Evolutionary conservation across 1,139 yeast species (phyloP).

Genomic region (Suhomyces bolitotheri): DNA sequence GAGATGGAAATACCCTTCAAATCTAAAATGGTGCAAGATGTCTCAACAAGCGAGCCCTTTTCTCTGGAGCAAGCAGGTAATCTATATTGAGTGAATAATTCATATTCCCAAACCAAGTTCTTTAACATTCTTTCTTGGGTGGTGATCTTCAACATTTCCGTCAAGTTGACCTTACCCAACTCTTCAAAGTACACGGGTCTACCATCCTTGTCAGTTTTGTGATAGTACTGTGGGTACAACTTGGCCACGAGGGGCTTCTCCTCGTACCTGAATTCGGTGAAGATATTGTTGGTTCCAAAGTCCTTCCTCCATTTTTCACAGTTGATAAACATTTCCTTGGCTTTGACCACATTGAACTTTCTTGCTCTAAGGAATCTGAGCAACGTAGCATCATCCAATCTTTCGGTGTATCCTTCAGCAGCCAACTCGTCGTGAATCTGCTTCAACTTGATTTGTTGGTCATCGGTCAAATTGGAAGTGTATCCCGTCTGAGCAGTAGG

Average conservation of each 20-base stretch:
- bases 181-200: constrained; percentile 95
- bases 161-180: constrained; percentile 84
- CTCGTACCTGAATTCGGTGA: constrained; percentile 81
- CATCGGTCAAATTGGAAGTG: constrained; percentile 75
- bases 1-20: constrained; percentile 88
- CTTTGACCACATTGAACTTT: constrained; percentile 80
- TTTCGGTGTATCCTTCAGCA: constrained; percentile 65
- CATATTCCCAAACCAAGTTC: constrained; percentile 97
- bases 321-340: constrained; percentile 77
- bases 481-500: constrained; percentile 67
- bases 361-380: constrained; percentile 93
- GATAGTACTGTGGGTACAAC: constrained; percentile 94
- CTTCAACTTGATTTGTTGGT: constrained; percentile 61
- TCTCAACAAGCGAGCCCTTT: constrained; percentile 77
- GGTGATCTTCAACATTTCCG: constrained; percentile 90
- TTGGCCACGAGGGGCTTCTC: constrained; percentile 90
- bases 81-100: constrained; percentile 78
- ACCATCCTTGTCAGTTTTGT: constrained; percentile 95
- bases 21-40: constrained; percentile 94
- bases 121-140: constrained; percentile 94
- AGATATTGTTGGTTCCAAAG: constrained; percentile 82
- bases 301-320: constrained; percentile 93
- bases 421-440: constrained; percentile 59
- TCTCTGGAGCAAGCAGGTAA: constrained; percentile 94
- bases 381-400: constrained; percentile 88